Conservation (phyloP, 345 rosid genomes). For the Gossypium sturtianum region DNA sequence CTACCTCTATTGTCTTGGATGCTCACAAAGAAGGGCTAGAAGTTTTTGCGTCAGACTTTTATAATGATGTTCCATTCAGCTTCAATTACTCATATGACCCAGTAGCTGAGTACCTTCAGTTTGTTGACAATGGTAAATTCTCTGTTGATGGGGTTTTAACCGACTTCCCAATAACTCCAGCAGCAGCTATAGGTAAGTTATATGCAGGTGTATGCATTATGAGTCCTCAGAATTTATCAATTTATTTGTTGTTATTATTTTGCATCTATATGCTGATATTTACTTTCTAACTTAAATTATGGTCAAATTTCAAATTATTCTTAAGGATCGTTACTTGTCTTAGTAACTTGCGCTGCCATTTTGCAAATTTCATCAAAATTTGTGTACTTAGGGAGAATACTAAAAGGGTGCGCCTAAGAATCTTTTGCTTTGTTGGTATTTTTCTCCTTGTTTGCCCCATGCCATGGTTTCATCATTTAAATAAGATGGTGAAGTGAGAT, state of each 20-base stretch:
- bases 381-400: not conserved
- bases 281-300: not conserved
- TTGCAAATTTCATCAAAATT: not conserved
- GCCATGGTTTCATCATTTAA: not conserved
- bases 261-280: not conserved
- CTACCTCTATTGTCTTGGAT: slow-evolving; percentile 56
- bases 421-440: not conserved
- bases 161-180: slow-evolving; percentile 83
- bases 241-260: not conserved
- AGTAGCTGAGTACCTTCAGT: slow-evolving; percentile 53
- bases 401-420: not conserved
- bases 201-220: not conserved
- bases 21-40: slow-evolving; percentile 83
- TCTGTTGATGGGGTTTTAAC: slow-evolving; percentile 86
- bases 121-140: slow-evolving; percentile 70
- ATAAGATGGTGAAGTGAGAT: not conserved
- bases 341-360: not conserved
- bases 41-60: slow-evolving; percentile 78
- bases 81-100: slow-evolving; percentile 89
- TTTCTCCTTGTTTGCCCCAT: not conserved
- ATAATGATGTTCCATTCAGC: slow-evolving; percentile 59
- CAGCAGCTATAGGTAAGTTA: slow-evolving; percentile 58
- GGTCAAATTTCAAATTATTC: not conserved
- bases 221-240: not conserved
- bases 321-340: not conserved